A percentile compares a stretch with the other conserved stretches of the same genome.
Conservation (phyloP, 371 early-diverging fungal genomes). For the Apophysomyces ossiformis region DNA sequence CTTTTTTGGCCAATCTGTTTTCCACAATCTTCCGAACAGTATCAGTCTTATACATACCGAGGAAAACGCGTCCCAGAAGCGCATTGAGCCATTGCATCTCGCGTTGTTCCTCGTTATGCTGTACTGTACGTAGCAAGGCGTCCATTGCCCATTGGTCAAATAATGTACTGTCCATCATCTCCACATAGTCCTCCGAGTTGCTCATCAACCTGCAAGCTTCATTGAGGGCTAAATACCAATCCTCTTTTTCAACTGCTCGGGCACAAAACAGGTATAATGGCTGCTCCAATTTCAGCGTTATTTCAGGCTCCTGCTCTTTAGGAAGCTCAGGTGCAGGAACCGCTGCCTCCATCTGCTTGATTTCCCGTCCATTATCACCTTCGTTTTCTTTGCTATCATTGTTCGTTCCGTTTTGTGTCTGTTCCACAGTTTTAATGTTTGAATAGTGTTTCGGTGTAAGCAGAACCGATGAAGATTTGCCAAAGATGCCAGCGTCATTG, state of each 20-base stretch:
- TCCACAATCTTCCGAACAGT: conserved; percentile 60
- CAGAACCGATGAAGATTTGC: conserved; percentile 55
- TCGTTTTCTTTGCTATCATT: not conserved
- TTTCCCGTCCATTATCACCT: conserved; percentile 18
- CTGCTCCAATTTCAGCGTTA: not conserved
- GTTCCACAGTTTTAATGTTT: not conserved
- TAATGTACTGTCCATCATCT: conserved; percentile 50
- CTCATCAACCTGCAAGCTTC: conserved; percentile 44
- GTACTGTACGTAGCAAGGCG: conserved; percentile 51
- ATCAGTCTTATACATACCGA: conserved; percentile 72
- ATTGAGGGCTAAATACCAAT: conserved; percentile 78
- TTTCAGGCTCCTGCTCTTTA: not conserved
- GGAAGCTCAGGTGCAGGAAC: not conserved
- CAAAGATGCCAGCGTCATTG: conserved; percentile 61
- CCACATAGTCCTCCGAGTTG: conserved; percentile 33
- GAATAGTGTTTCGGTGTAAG: conserved; percentile 35
- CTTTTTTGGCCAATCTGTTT: conserved; percentile 66
- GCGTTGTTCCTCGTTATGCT: conserved; percentile 58
- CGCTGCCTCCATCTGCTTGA: not conserved
- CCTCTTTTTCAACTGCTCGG: conserved; percentile 81
- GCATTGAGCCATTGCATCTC: conserved; percentile 88
- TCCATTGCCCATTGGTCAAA: conserved; percentile 56
- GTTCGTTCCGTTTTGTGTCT: conserved; percentile 9
- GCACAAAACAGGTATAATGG: conserved; percentile 55
- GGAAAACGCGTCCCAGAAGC: conserved; percentile 79